Percentiles rank a stretch among this genome's conserved stretches.
phyloP scores from a whole-genome alignment of 2,329 filamentous ascomycete genomes.

The Talaromyces funiculosus region DNA sequence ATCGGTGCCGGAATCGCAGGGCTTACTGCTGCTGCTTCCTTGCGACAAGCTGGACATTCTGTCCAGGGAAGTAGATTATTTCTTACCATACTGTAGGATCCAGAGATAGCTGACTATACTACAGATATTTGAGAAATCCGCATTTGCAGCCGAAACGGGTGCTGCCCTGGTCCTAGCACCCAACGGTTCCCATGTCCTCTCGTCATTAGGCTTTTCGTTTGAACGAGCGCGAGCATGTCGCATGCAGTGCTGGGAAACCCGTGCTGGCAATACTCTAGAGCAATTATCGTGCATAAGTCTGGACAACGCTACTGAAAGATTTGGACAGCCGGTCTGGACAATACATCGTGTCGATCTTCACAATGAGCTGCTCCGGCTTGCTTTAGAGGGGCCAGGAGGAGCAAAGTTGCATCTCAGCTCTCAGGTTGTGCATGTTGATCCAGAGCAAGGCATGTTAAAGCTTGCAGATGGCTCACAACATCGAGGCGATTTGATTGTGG shows the following conservation, averaged over 20 bases:
- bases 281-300: too few species aligned
- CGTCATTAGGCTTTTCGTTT: conserved; percentile 24
- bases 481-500: conserved; percentile 27
- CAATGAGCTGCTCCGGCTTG: conserved; percentile 22
- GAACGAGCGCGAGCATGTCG: conserved; percentile 20
- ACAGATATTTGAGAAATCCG: conserved; percentile 27
- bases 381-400: conserved; percentile 15
- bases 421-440: conserved; percentile 21
- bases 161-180: conserved; percentile 27
- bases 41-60: not conserved
- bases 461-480: conserved; percentile 19
- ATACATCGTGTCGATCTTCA: conserved; percentile 27
- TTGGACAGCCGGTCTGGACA: conserved; percentile 20
- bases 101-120: not conserved
- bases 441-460: conserved; percentile 16
- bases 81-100: not conserved
- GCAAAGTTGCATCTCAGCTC: conserved; percentile 14
- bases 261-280: too few species aligned
- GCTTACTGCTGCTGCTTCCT: conserved; percentile 26
- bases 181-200: conserved; percentile 26
- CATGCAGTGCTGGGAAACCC: conserved; percentile 18
- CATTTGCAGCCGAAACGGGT: conserved; percentile 24
- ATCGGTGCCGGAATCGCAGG: conserved; percentile 30
- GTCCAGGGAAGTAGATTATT: conserved; percentile 15
- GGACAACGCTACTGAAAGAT: conserved; percentile 19